Evolutionary conservation across 345 rosid genomes (phyloP), one percentile per base, ranked within the genome.

Genomic region (Eucalyptus leucophloia): DNA sequence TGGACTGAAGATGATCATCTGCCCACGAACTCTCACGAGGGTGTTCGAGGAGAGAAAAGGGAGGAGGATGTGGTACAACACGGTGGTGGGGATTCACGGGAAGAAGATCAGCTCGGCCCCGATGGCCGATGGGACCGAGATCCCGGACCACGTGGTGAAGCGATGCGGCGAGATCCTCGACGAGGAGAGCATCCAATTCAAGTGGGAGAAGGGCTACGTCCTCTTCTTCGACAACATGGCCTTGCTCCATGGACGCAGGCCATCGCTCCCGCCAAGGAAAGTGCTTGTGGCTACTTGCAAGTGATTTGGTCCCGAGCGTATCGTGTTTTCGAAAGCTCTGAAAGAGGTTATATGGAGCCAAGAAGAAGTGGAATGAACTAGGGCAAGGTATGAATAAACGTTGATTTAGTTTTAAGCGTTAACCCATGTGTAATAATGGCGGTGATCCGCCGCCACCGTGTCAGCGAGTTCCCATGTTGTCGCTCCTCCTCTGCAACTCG

Each of bases 31-130:
- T 0, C 91, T 93, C n/a, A 96, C 96, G 5, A 91, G 89, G 93
- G 96, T 95, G 90, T 93, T 94, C 77, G 96, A 94, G 3, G 96
- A 95, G 47, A 93, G 98, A 86, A 94, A 94, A 72, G 98, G 94
- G 65, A 91, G 96, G 90, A 92, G 94, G 90, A 96, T 94, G 98
- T 94, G 96, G 98, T 96, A 94, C 88, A 96, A 96, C 92, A 91
- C 95, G 1, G 44, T 95, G 18, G 96, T 95, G 1, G 96, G 95
- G 21, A 94, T 94, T 94, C 93, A 96, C 40, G 96, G 98, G 37
- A 95, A 94, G 92, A 93, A 95, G 85, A 40, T 83, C 49, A 95
- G 96, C 94, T 94, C 96, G 2, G 96, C 98, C 3, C 21, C 30
- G 2, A 91, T 93, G 95, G 96, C 95, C 3, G 96, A 96, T 14